A percentile compares a stretch with the other conserved stretches of the same genome.
These are phyloP conservation scores for Venturia aucupariae DNA, from an alignment of 2,329 filamentous ascomycete species.

Conservation along the genomic window DNA sequence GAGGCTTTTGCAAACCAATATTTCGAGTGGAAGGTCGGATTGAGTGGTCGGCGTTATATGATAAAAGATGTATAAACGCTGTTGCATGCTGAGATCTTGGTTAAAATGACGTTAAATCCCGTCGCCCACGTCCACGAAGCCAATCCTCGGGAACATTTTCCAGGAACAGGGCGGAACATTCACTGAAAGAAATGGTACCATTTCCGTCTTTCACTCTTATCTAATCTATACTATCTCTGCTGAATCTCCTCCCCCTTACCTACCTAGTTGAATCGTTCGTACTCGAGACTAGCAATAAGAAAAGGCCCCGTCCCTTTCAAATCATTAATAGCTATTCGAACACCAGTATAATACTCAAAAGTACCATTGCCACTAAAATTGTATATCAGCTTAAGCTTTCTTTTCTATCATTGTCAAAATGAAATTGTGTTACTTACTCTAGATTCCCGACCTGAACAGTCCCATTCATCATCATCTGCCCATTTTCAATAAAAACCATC, in stretches of 20 bases:
- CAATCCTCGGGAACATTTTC: no score
- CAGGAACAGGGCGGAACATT: no score
- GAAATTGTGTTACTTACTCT: no score
- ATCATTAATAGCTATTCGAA: neutral
- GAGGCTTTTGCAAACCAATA: no score
- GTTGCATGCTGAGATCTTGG: no score
- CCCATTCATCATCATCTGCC: slow-evolving; percentile 24
- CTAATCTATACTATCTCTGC: neutral
- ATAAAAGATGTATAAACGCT: no score
- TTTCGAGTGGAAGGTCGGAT: no score
- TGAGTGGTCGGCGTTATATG: no score
- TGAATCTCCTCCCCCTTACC: neutral
- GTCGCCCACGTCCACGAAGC: no score
- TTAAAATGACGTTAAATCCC: no score
- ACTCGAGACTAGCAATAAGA: neutral
- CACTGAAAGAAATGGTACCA: neutral
- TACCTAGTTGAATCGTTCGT: neutral
- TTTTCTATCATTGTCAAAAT: no score
- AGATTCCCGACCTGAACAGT: slow-evolving; percentile 23
- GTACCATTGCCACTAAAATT: neutral
- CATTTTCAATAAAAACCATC: slow-evolving; percentile 19
- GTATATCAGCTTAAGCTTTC: no score
- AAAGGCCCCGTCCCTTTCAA: neutral
- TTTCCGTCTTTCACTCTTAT: neutral
- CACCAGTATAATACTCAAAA: neutral